phyloP scores from a whole-genome alignment of 768 basidiomycete species.

The Butyriboletus loyo region DNA sequence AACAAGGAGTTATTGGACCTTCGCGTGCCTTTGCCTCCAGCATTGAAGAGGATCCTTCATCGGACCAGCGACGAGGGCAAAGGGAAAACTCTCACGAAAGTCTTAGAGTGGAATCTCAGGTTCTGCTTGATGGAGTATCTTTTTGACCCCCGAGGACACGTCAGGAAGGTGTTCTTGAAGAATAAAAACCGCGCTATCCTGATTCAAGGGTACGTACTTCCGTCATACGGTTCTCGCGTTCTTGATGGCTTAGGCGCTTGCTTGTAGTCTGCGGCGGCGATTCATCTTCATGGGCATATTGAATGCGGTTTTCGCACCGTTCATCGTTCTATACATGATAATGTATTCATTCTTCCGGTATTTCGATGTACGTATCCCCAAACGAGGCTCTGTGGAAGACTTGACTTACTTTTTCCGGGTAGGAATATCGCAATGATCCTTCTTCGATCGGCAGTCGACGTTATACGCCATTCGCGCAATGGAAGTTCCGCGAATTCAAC shows the following conservation, averaged over 20 bases:
- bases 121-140: conserved; percentile 95
- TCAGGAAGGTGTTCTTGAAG: conserved; percentile 88
- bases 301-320: conserved; percentile 93
- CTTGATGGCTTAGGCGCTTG: conserved; percentile 1
- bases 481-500: conserved; percentile 99
- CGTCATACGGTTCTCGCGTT: neutral
- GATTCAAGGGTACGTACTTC: conserved; percentile 71
- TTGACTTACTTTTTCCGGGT: neutral
- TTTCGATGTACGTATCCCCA: conserved; percentile 72
- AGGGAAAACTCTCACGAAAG: conserved; percentile 79
- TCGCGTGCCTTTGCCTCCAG: conserved; percentile 69
- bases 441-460: conserved; percentile 89
- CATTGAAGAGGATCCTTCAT: conserved; percentile 50
- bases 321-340: conserved; percentile 92
- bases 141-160: conserved; percentile 86
- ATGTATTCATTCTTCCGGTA: conserved; percentile 99
- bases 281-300: conserved; percentile 97
- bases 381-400: neutral
- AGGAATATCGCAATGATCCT: conserved; percentile 99
- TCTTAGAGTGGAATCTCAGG: conserved; percentile 95
- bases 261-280: conserved; percentile 66
- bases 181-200: conserved; percentile 73
- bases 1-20: conserved; percentile 95
- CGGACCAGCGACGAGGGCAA: conserved; percentile 52
- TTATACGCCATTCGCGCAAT: conserved; percentile 93